Conservation (phyloP, 2,329 filamentous ascomycete species). For the Claviceps sp. region DNA sequence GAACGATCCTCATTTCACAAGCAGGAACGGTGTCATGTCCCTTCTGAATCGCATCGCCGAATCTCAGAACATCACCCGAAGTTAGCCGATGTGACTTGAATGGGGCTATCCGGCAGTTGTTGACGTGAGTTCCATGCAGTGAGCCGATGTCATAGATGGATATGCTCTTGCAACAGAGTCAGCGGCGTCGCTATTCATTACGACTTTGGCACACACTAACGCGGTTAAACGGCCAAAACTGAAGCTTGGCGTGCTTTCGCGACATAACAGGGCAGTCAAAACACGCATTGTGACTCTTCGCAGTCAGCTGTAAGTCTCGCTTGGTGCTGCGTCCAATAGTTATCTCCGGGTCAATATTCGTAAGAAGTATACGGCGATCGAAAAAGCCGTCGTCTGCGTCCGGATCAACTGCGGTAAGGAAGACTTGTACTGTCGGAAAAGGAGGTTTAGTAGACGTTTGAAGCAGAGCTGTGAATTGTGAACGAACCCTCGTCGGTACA, state of each 20-base stretch:
- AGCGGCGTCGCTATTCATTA: slow-evolving; percentile 3
- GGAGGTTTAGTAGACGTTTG: neutral
- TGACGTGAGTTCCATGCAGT: slow-evolving; percentile 40
- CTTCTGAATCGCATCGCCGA: slow-evolving; percentile 23
- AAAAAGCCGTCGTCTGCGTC: slow-evolving; percentile 11
- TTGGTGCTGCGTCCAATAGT: slow-evolving; percentile 33
- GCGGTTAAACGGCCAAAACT: slow-evolving; percentile 28
- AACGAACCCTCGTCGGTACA: slow-evolving; percentile 7
- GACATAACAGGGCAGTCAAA: slow-evolving; percentile 64
- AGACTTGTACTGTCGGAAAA: slow-evolving; percentile 16
- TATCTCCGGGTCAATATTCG: slow-evolving; percentile 15
- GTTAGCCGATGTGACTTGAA: slow-evolving; percentile 9
- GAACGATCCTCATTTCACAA: slow-evolving; percentile 21
- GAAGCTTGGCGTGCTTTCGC: slow-evolving; percentile 47
- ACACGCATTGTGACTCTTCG: slow-evolving; percentile 42
- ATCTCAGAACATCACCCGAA: slow-evolving; percentile 20
- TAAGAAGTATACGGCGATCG: slow-evolving; percentile 19
- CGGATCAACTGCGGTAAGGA: slow-evolving; percentile 14
- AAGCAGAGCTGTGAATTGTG: neutral
- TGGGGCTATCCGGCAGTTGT: slow-evolving; percentile 15
- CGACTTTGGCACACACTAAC: slow-evolving; percentile 18
- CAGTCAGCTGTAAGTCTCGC: slow-evolving; percentile 19
- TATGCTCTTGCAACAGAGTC: slow-evolving; percentile 24
- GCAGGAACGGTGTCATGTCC: slow-evolving; percentile 23
- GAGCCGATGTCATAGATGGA: slow-evolving; percentile 33